Base-by-base conservation (phyloP, 495 filamentous ascomycete genomes). In the Haplographium delicatum region DNA sequence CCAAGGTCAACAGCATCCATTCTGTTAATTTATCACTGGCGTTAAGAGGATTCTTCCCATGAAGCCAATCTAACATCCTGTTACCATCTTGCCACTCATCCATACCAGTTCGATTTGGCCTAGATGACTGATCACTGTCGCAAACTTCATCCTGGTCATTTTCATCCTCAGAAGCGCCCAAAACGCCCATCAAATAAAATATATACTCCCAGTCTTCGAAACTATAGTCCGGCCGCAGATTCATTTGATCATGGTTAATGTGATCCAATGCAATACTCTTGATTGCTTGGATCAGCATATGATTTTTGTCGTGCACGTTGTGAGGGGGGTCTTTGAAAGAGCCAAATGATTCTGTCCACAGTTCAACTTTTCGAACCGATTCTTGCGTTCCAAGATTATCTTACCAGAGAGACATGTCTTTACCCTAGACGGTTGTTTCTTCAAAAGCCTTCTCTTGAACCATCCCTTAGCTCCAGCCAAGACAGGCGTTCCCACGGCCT, bases 171-270 rank as follows among this genome's bases (percentile, higher is more conserved):
- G 26, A 19, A 15, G 46, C 18, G 9, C 43, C 35, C n/a, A 52
- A 38, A 2, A 44, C 41, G 7, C 41, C 49, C 25, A 52, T 52
- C 8, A 52, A 30, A 28, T 52, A 52, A 41, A 52, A 52, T 11
- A 52, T 45, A 24, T 52, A 52, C 15, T 52, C 49, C 49, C 49
- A 52, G 41, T 52, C 49, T 9, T 52, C 49, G 16, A 52, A 52
- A 28, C 10, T 44, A 19, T 52, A 52, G 9, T 34, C 41, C 2
- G 20, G 9, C 4, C 27, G 16, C 5, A 2, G 6, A 10, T 19
- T 35, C 2, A 5, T 22, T 15, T 7, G 13, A 24, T 45, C 16
- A 15, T 24, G 24, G 11, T 35, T 44, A 15, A 52, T 52, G 41
- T 44, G 39, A 5, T 52, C 49, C 5, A 27, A 5, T 8, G 40